These are phyloP conservation scores for Pugionium cornutum DNA, from an alignment of 345 rosid species.

Conservation along the genomic window DNA sequence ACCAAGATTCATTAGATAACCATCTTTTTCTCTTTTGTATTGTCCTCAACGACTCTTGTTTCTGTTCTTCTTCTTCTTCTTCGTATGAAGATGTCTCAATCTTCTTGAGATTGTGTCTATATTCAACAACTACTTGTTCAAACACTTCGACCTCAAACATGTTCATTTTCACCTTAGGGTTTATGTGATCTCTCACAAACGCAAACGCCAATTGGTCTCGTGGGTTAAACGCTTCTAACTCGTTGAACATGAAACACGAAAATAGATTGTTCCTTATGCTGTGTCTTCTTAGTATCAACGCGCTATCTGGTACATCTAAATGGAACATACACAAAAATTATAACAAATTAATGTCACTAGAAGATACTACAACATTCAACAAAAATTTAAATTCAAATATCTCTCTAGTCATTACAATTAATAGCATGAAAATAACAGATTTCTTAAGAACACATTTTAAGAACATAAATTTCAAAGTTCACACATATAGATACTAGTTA, in stretches of 20 bases:
- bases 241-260: conserved; percentile 83
- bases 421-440: background rate
- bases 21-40: conserved; percentile 31
- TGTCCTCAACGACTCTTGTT: conserved; percentile 17
- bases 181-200: conserved; percentile 63
- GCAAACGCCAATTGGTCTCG: conserved; percentile 86
- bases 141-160: conserved; percentile 83
- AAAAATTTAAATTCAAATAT: background rate
- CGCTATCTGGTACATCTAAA: conserved; percentile 85
- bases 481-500: background rate
- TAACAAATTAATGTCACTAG: background rate
- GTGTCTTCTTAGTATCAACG: conserved; percentile 69
- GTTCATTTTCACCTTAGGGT: conserved; percentile 60
- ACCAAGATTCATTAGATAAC: conserved; percentile 36
- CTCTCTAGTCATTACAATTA: background rate
- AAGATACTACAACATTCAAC: background rate
- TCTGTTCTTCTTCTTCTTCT: conserved; percentile 22
- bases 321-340: background rate
- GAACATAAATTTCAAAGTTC: background rate
- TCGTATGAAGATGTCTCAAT: conserved; percentile 25
- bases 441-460: background rate
- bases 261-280: conserved; percentile 60
- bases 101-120: conserved; percentile 63
- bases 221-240: conserved; percentile 77
- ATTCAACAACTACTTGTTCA: conserved; percentile 66